phyloP scores from a whole-genome alignment of 2,329 filamentous ascomycete species.

The Aureobasidium sp. region DNA sequence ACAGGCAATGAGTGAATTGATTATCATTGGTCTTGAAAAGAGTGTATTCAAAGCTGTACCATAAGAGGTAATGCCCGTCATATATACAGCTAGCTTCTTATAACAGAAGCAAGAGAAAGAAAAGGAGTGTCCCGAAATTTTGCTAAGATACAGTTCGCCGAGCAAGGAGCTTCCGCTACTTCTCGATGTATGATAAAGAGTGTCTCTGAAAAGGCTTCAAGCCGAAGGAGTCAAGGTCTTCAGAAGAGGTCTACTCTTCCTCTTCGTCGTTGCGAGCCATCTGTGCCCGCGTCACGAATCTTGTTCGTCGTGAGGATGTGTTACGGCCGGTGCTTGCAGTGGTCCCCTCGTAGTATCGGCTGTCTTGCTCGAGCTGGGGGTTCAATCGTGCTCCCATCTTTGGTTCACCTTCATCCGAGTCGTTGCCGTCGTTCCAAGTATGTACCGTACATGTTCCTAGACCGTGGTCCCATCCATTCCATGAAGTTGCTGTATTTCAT shows the following conservation, averaged over 20 bases:
- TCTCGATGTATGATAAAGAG: background rate
- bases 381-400: conserved; percentile 54
- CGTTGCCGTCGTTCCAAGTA: conserved; percentile 59
- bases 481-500: conserved; percentile 58
- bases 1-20: background rate
- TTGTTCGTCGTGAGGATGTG: background rate
- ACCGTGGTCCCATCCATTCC: conserved; percentile 70
- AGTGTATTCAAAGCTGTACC: background rate
- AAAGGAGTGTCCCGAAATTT: conserved; percentile 1
- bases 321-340: background rate
- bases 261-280: conserved; percentile 15
- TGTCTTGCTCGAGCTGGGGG: conserved; percentile 47
- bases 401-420: conserved; percentile 54
- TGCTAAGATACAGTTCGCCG: background rate
- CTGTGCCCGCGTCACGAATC: background rate
- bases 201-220: background rate
- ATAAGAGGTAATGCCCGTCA: background rate
- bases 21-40: background rate
- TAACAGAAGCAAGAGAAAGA: background rate
- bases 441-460: conserved; percentile 72
- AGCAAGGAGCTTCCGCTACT: background rate
- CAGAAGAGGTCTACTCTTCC: conserved; percentile 18
- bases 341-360: conserved; percentile 33
- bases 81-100: conserved; percentile 1
- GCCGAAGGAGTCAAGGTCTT: background rate